phyloP scores from a whole-genome alignment of 1,284 basidiomycete species.

The Cutaneotrichosporon sp. region DNA sequence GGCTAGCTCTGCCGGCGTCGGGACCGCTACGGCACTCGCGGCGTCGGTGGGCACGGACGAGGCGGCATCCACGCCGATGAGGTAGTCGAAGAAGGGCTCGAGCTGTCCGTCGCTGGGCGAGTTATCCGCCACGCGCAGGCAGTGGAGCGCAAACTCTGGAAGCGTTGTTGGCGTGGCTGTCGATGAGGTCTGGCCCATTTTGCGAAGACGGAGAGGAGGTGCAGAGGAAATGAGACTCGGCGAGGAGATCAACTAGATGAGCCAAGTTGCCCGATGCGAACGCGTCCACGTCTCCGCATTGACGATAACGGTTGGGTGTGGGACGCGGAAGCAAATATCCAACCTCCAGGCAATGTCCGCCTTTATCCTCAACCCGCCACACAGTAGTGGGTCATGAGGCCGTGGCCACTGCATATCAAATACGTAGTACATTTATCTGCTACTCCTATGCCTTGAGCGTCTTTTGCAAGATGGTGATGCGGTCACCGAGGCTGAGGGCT shows the following conservation, averaged over 20 bases:
- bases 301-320: no score
- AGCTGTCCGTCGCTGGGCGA: conserved; percentile 82
- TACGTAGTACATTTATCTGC: conserved; percentile 4
- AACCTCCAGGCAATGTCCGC: no score
- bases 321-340: no score
- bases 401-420: background rate
- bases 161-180: conserved; percentile 36
- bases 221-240: no score
- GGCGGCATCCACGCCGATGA: conserved; percentile 74
- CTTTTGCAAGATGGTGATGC: conserved; percentile 55
- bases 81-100: conserved; percentile 95
- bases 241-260: no score
- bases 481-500: conserved; percentile 85
- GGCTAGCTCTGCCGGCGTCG: conserved; percentile 71
- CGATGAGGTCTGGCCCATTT: conserved; percentile 44
- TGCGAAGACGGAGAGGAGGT: background rate
- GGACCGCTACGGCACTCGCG: conserved; percentile 37
- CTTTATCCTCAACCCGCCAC: no score
- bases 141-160: conserved; percentile 64
- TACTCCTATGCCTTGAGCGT: conserved; percentile 19
- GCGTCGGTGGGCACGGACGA: conserved; percentile 19
- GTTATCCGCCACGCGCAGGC: conserved; percentile 76
- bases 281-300: no score
- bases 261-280: no score
- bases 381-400: no score